Evolutionary conservation across 257 asterid genomes (phyloP).

Genomic region (Lavandula angustifolia): DNA sequence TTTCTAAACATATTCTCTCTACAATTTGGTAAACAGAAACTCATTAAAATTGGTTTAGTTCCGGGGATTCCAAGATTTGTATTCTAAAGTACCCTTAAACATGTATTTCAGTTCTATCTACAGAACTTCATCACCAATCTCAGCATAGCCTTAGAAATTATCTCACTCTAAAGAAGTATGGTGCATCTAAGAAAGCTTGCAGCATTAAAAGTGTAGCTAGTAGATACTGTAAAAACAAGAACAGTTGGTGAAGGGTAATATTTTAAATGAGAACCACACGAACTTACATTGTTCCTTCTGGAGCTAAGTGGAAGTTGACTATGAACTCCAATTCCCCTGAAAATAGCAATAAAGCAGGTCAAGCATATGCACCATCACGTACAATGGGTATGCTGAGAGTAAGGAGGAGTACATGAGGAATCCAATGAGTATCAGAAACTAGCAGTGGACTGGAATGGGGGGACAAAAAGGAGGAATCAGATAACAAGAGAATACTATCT

Average conservation of each 20-base stretch:
- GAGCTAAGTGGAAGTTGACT: conserved; percentile 31
- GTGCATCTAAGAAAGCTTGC: conserved; percentile 24
- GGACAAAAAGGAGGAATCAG: too few relatives aligned
- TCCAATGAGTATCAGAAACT: too few relatives aligned
- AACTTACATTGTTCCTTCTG: conserved; percentile 44
- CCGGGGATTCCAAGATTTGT: conserved; percentile 3
- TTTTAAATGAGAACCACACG: conserved; percentile 18
- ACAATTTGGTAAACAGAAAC: too few relatives aligned
- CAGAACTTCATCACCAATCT: conserved; percentile 20
- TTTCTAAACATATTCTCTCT: not conserved
- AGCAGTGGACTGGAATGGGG: too few relatives aligned
- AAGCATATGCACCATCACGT: not conserved
- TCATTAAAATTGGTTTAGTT: conserved; percentile 2
- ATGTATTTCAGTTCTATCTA: conserved; percentile 4
- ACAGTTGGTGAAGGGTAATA: conserved; percentile 1
- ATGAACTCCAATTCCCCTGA: conserved; percentile 37
- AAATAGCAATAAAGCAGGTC: conserved; percentile 20
- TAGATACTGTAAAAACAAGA: conserved; percentile 21
- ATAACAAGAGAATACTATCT: too few relatives aligned
- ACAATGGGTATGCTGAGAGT: too few relatives aligned
- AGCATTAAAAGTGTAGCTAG: conserved; percentile 12
- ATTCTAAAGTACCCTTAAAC: conserved; percentile 14
- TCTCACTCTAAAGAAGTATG: conserved; percentile 19
- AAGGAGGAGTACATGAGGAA: too few relatives aligned
- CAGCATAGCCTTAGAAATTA: conserved; percentile 10